Conservation (phyloP, 2,329 filamentous ascomycete genomes). For the Fusarium sp. region DNA sequence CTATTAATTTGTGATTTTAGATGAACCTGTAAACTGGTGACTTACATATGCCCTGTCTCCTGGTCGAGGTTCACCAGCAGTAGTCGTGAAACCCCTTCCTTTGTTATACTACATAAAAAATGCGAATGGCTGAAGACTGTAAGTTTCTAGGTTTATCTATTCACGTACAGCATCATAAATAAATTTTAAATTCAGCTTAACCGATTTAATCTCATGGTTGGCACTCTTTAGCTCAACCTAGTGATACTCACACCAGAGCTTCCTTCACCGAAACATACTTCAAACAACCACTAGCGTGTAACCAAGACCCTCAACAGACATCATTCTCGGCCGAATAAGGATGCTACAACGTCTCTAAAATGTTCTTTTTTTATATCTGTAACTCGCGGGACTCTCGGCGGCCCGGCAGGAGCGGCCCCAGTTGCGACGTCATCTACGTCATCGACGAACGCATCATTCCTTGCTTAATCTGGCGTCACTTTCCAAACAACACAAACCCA, state of each 20-base stretch:
- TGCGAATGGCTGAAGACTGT: no score
- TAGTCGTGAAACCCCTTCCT: no score
- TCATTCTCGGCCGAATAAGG: background rate
- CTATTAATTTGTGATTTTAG: background rate
- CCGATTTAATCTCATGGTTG: no score
- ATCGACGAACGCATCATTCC: constrained; percentile 31
- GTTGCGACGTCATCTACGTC: constrained; percentile 40
- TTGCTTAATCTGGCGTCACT: constrained; percentile 29
- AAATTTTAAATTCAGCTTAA: no score
- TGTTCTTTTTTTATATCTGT: background rate
- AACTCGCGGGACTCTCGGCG: background rate
- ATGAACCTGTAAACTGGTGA: no score
- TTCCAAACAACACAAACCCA: background rate
- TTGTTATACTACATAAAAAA: no score
- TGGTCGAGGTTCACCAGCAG: no score
- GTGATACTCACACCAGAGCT: background rate
- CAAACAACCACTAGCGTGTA: background rate
- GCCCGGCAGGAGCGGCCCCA: constrained; percentile 3
- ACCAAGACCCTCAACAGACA: background rate
- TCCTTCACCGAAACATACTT: background rate
- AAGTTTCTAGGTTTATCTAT: no score
- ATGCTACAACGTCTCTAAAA: background rate
- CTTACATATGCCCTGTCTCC: no score
- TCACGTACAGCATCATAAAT: no score
- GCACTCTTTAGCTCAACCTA: no score